Base-by-base conservation (phyloP, 331 rosid genomes). In the Quercus phellos region DNA sequence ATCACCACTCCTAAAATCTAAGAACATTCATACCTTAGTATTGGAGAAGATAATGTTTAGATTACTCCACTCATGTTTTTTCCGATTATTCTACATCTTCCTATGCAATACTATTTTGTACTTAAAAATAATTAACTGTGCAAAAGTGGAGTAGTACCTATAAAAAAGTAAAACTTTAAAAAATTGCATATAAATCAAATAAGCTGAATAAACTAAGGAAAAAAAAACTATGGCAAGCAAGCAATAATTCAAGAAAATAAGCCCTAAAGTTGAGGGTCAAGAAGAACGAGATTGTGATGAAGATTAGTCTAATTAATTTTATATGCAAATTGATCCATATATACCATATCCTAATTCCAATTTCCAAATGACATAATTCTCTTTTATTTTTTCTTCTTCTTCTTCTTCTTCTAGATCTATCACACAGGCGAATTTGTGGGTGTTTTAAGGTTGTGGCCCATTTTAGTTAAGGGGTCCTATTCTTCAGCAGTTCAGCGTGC, bases 401-500 rank as follows among this genome's bases (percentile, higher is more conserved):
- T 46, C 53, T 46, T 46, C 53, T 46, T 46, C 53, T 46, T 46
- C 53, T 46, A 46, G 53, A 11, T 10, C 53, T 46, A 13, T 46
- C 17, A 46, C 53, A 3, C 4, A 46, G 16, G 17, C 16, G 64
- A 21, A 22, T 58, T 22, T 58, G 16, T 26, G 38, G 35, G 68
- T 61, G 18, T 58, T 58, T 60, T 14, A 27, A 32, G 38, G n/a
- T 32, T 66, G 51, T 34, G 27, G 51, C 21, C 46, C 3, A 66
- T 34, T 66, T 66, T 66, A 32, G 71, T 46, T 66, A 32, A 34
- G 24, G 18, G 71, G 71, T 66, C 71, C 26, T 18, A 66, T 18
- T 66, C 71, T 43, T 32, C 71, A 46, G 53, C 53, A 46, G 64
- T 58, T 58, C 24, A 77, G 86, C 71, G 77, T 59, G 69, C 59